Evolutionary conservation across 1,284 basidiomycete species (phyloP).

Genomic region (Athelia psychrophila): DNA sequence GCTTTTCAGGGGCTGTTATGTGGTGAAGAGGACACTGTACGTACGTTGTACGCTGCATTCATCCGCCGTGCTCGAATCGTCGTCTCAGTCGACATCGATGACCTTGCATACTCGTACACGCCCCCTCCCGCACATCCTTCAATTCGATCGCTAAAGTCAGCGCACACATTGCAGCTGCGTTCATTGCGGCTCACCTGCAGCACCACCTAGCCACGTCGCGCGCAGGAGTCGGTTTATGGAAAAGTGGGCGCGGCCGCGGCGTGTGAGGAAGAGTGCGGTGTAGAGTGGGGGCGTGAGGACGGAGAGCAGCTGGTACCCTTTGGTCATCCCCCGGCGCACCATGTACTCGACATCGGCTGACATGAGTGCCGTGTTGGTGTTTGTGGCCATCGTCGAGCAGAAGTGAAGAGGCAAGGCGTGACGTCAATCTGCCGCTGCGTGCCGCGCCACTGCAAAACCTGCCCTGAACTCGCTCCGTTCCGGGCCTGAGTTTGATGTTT

Average conservation of each 20-base stretch:
- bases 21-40: conserved; percentile 7
- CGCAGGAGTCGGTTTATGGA: conserved; percentile 59
- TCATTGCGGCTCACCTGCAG: conserved; percentile 39
- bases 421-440: too few relatives aligned
- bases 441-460: too few relatives aligned
- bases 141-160: conserved; percentile 16
- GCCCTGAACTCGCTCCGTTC: too few relatives aligned
- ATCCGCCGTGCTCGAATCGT: conserved; percentile 38
- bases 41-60: conserved; percentile 54
- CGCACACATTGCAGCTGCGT: conserved; percentile 1
- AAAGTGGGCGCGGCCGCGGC: conserved; percentile 51
- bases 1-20: background rate
- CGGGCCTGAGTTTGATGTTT: too few relatives aligned
- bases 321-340: conserved; percentile 57
- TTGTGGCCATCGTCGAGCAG: background rate
- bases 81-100: conserved; percentile 36
- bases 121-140: conserved; percentile 39
- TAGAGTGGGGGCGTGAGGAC: conserved; percentile 60
- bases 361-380: background rate
- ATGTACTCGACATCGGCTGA: conserved; percentile 37
- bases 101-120: conserved; percentile 41
- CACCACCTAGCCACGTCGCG: conserved; percentile 67
- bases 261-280: conserved; percentile 44
- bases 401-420: background rate
- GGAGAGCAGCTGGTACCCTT: conserved; percentile 65